These are phyloP conservation scores for Cystofilobasidium macerans DNA, from an alignment of 768 basidiomycete genomes.

Conservation along the genomic window DNA sequence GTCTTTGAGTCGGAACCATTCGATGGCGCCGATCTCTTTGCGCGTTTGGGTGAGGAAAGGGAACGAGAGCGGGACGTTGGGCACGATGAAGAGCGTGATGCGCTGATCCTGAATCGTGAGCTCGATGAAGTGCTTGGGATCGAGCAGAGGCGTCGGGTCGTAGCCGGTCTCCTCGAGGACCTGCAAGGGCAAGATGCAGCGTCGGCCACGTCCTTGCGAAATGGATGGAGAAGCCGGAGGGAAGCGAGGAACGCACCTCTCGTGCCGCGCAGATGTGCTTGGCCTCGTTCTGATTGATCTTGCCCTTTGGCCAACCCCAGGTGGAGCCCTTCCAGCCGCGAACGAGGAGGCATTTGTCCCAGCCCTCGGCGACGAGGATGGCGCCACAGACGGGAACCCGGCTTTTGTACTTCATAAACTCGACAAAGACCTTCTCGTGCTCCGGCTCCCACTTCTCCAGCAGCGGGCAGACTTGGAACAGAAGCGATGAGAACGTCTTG, in stretches of 20 bases:
- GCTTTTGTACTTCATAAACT: slow-evolving; percentile 93
- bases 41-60: slow-evolving; percentile 85
- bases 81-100: slow-evolving; percentile 81
- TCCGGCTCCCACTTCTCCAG: slow-evolving; percentile 71
- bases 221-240: not conserved
- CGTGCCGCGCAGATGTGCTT: slow-evolving; percentile 74
- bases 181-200: slow-evolving; percentile 40
- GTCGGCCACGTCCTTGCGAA: not conserved
- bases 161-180: slow-evolving; percentile 96
- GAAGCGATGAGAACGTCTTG: slow-evolving; percentile 83
- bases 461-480: slow-evolving; percentile 75
- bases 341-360: slow-evolving; percentile 86
- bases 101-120: slow-evolving; percentile 67
- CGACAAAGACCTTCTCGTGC: slow-evolving; percentile 72
- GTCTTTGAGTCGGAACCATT: slow-evolving; percentile 84
- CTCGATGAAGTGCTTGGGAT: slow-evolving; percentile 62
- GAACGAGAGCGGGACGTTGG: slow-evolving; percentile 75
- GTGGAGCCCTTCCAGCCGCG: slow-evolving; percentile 96
- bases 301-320: slow-evolving; percentile 99
- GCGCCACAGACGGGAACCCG: slow-evolving; percentile 95
- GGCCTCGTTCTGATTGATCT: slow-evolving; percentile 90
- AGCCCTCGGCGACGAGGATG: slow-evolving; percentile 80
- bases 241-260: slow-evolving; percentile 51
- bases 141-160: slow-evolving; percentile 45
- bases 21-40: slow-evolving; percentile 97